Conservation (phyloP, 2,329 filamentous ascomycete genomes). For the Aspergillus udagawae region DNA sequence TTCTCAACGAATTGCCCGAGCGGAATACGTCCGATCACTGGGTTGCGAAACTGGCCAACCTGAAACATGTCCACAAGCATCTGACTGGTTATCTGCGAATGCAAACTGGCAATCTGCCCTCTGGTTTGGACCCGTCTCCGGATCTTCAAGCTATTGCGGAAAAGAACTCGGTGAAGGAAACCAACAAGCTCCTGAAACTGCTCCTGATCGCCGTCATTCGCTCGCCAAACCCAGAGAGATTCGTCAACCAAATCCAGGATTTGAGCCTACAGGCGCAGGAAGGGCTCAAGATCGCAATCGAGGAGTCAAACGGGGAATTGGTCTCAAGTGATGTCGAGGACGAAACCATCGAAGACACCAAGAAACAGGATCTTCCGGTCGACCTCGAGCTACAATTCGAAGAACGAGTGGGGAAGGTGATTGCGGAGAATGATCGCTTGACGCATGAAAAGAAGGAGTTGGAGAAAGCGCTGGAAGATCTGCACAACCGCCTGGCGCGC, state of each 20-base stretch:
- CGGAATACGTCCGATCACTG: slow-evolving; percentile 42
- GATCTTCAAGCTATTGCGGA: slow-evolving; percentile 46
- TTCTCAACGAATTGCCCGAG: slow-evolving; percentile 46
- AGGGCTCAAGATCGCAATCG: slow-evolving; percentile 45
- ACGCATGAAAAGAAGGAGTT: slow-evolving; percentile 49
- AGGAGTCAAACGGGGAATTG: slow-evolving; percentile 41
- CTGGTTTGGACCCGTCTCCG: slow-evolving; percentile 40
- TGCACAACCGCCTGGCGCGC: slow-evolving; percentile 59
- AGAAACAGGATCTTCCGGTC: slow-evolving; percentile 34
- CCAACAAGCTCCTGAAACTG: slow-evolving; percentile 57
- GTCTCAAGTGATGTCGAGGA: slow-evolving; percentile 34
- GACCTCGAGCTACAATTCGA: slow-evolving; percentile 47
- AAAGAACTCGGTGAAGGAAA: slow-evolving; percentile 40
- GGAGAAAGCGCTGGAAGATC: slow-evolving; percentile 45
- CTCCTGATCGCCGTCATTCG: slow-evolving; percentile 61
- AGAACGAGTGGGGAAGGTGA: slow-evolving; percentile 45
- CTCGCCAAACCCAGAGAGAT: slow-evolving; percentile 54
- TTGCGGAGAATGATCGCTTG: slow-evolving; percentile 57
- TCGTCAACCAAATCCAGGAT: slow-evolving; percentile 48
- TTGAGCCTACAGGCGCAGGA: slow-evolving; percentile 43
- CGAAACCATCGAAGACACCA: slow-evolving; percentile 32
- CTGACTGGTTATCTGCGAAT: slow-evolving; percentile 43
- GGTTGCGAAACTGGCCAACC: slow-evolving; percentile 47
- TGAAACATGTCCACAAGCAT: slow-evolving; percentile 47
- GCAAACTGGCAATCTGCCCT: slow-evolving; percentile 43